phyloP scores from a whole-genome alignment of 768 basidiomycete species.

The Rossbeevera mucosa region DNA sequence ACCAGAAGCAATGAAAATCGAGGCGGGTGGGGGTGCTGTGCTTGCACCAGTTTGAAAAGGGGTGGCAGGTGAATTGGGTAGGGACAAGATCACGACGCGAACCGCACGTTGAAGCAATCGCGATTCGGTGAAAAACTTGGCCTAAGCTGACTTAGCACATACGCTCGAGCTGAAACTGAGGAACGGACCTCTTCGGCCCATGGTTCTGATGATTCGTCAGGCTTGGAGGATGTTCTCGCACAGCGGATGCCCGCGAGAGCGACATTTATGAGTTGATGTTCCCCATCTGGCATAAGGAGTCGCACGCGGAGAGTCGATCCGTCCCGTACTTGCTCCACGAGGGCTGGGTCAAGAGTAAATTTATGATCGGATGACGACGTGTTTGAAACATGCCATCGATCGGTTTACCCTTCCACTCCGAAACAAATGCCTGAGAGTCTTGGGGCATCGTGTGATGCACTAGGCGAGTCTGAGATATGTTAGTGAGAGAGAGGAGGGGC shows the following conservation, averaged over 20 bases:
- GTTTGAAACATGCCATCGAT: slow-evolving; percentile 62
- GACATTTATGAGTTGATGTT: slow-evolving; percentile 89
- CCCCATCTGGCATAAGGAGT: slow-evolving; percentile 79
- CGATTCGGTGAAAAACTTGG: slow-evolving; percentile 90
- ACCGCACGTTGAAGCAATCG: slow-evolving; percentile 78
- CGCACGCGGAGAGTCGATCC: slow-evolving; percentile 87
- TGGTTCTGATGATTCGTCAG: slow-evolving; percentile 73
- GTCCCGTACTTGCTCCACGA: slow-evolving; percentile 92
- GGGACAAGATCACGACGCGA: slow-evolving; percentile 70
- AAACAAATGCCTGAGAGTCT: slow-evolving; percentile 84
- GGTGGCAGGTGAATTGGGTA: slow-evolving; percentile 73
- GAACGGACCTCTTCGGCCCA: slow-evolving; percentile 82
- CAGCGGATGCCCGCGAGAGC: slow-evolving; percentile 79
- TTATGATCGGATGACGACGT: background rate
- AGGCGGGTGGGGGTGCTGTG: slow-evolving; percentile 60
- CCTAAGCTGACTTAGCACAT: slow-evolving; percentile 42
- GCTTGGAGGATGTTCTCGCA: slow-evolving; percentile 63
- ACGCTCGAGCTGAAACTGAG: background rate
- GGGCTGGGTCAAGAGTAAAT: slow-evolving; percentile 44
- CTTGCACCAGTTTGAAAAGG: slow-evolving; percentile 67
- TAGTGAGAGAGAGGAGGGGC: background rate
- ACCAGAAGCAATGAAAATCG: slow-evolving; percentile 87
- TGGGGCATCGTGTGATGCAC: slow-evolving; percentile 86
- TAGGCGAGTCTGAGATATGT: slow-evolving; percentile 49
- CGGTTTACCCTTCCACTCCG: slow-evolving; percentile 86